A percentile compares a stretch with the other conserved stretches of the same genome.
Evolutionary conservation across 495 filamentous ascomycete genomes (phyloP).

Genomic region (Xylona heveae): DNA sequence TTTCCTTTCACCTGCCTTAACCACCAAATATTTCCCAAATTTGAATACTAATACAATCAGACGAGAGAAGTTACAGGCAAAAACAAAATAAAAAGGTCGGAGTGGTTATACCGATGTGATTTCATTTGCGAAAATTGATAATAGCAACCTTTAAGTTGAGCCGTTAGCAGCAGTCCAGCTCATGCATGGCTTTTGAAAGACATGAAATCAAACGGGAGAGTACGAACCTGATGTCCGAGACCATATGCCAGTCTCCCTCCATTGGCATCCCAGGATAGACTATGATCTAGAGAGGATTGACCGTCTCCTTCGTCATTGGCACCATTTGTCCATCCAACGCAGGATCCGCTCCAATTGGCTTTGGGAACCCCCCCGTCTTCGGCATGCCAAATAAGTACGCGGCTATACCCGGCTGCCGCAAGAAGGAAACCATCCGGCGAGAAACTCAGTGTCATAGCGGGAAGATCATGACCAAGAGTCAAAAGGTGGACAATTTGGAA

Average conservation of each 20-base stretch:
- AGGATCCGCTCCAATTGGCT: constrained; percentile 36
- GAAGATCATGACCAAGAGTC: constrained; percentile 21
- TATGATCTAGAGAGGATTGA: not conserved
- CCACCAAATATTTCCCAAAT: too few relatives aligned
- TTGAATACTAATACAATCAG: too few relatives aligned
- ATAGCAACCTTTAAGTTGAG: constrained; percentile 9
- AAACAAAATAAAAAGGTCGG: too few relatives aligned
- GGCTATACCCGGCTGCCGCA: constrained; percentile 42
- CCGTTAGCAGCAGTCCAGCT: constrained; percentile 4
- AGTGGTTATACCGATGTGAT: too few relatives aligned
- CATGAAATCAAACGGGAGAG: too few relatives aligned
- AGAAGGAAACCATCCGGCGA: constrained; percentile 53
- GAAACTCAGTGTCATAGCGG: constrained; percentile 41
- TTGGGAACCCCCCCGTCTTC: constrained; percentile 43
- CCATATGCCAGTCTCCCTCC: constrained; percentile 57
- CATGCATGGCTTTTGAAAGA: not conserved
- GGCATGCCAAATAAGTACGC: constrained; percentile 50
- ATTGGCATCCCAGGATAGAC: constrained; percentile 52
- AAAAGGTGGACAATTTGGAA: constrained; percentile 19
- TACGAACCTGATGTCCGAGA: constrained; percentile 42
- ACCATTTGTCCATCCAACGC: constrained; percentile 26
- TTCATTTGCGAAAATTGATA: constrained; percentile 2
- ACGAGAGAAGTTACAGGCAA: too few relatives aligned
- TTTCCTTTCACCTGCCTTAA: too few relatives aligned
- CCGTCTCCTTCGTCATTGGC: constrained; percentile 18